Evolutionary conservation across 495 filamentous ascomycete species (phyloP), one percentile per base, ranked within the genome.

Genomic region (Xylaria bambusicola): DNA sequence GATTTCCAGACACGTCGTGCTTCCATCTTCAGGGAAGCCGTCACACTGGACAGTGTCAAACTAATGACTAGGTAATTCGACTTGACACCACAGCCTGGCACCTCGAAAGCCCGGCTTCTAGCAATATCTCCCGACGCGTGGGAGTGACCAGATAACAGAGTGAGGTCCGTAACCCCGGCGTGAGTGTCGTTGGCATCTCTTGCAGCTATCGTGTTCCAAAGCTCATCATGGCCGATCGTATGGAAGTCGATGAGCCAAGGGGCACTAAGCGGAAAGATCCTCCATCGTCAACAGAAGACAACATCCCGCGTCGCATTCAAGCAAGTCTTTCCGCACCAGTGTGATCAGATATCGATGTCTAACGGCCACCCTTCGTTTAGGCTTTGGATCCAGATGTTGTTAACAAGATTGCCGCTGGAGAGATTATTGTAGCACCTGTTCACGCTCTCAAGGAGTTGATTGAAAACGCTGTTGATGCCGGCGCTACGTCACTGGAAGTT

Each of bases 391-490:
- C 90, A 67, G 92, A 97, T 79, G 95, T 99, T 40, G 91, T 98
- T 57, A 98, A 98, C 77, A 98, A 97, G 75, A 99, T 99, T 65
- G 95, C 95, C 7, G 95, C 95, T n/a, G 95, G 95, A 15, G 95
- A 99, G 70, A 99, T 98, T 61, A 98, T 99, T 52, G 92, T 98
- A 51, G 94, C 95, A 10, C 95, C 95, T 21, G 92, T 98, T 58
- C 91, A 99, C 70, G 95, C 95, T 18, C 75, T 99, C 29, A 99
- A 99, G 76, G 95, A 99, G 72, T 77, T 99, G 46, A 96, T 98
- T 12, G 95, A 99, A 67, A 99, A 99, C 64, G 86, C 95, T 7
- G 95, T 99, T 33, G 95, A 99, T 75, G 95, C 95, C 27, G 93
- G 95, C 17, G 91, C 94, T 2, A 97, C 94, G 1, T 86, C 87